Base-by-base conservation (phyloP, 768 basidiomycete genomes). In the Panaeolus cyanescens region DNA sequence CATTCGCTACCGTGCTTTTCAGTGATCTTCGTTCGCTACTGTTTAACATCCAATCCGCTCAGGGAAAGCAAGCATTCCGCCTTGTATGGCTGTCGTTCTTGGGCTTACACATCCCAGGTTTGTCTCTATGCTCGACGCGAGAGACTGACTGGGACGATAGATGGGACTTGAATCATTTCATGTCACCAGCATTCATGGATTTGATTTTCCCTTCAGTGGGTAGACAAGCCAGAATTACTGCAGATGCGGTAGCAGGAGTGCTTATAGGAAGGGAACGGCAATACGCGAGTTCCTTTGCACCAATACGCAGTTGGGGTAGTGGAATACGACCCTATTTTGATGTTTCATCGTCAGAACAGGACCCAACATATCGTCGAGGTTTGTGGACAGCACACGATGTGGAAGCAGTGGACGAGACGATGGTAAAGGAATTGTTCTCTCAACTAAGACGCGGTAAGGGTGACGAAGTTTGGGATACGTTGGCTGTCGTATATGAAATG, bases 71-170 rank as follows among this genome's bases (percentile, higher is more conserved):
- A 37, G 77, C 80, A 6, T 85, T 94, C 64, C 85, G 92, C 4
- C 69, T 86, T 42, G 81, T 84, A 22, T 93, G 89, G 89, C 75
- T 95, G 10, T 85, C 87, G 6, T 77, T 89, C 67, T 72, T 88
- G 34, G 91, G 93, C 20, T 80, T 93, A 30, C 83, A 88, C 66
- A 75, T 92, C 30, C 92, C 93, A 39, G 90, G 89, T 1, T 81
- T 92, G 67, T 68, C 78, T 25, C 64, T 73, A 20, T 78, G 78
- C 2, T 50, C 67, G 3, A 59, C 62, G 28, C 30, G 36, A 4
- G 68, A 74, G 17, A 62, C 74, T 32, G 77, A 81, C 58, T 82
- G 82, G 79, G 90, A 92, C 71, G 91, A 92, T 68, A 79, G 87
- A 58, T 93, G 91, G 91, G 80, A 77, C 59, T 70, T 75, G 65